Evolutionary conservation across 164 flowering plant species (phyloP), one percentile per base, ranked within the genome.

Genomic region (Cinnamomum micranthum): DNA sequence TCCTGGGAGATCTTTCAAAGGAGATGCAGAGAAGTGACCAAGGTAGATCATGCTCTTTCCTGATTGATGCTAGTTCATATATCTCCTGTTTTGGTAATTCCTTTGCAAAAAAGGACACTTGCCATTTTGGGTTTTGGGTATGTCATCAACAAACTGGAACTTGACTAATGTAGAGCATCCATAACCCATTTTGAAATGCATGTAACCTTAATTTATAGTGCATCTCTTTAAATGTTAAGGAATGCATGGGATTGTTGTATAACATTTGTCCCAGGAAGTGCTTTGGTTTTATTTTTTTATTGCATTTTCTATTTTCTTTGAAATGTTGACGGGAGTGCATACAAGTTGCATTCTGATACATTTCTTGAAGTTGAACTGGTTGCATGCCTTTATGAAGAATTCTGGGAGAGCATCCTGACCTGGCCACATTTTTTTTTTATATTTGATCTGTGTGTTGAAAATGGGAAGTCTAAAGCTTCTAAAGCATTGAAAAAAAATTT

Each of bases 1-100:
- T 82, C 95, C 88, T 59, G 80, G 77, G 66, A 86, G 86, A 77
- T 80, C 89, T 69, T 81, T 84, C 65, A 81, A 85, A 81, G 71
- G 83, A 71, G 87, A 86, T 9, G 24, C 3, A 20, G 22, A 69
- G 55, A 69, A 69, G 55, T 69, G 23, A 47, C 50, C 5, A 47
- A 69, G 71, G 71, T 69, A 68, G 55, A 69, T n/a, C 22, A 12
- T 67, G 20, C 28, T n/a, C n/a, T n/a, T 4, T 41, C 11, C 19
- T 67, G 22, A 15, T 67, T 67, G 47, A 67, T 27, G 69, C 41
- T 33, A 20, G 52, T 69, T 69, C 24, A 69, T 20, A n/a, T 22
- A 19, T 69, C 71, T 33, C 70, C n/a, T 67, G 27, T 33, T 31
- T 28, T 67, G 20, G n/a, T n/a, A 5, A 67, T 33, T 67, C 20